Base-by-base conservation (phyloP, 1,139 yeast genomes). In the Sugiyamaella neomexicana region DNA sequence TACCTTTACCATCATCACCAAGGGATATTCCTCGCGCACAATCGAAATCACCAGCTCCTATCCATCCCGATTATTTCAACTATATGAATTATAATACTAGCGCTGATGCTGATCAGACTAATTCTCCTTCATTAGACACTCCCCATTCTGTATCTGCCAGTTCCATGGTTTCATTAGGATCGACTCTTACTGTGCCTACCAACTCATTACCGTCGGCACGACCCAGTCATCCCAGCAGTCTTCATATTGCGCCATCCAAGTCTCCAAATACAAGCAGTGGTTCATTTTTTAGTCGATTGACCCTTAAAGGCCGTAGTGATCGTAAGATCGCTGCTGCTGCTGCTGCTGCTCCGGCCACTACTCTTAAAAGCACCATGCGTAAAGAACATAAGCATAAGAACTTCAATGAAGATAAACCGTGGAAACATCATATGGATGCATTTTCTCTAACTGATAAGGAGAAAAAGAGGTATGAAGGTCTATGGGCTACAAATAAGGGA, bases 371-470 rank as follows among this genome's bases (percentile, higher is more conserved):
- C 0, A 86, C 96, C 1, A 80, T 89, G 84, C 75, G 96, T 52
- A 82, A 82, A 60, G 77, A 78, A 47, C 78, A 76, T 61, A 75
- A 73, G 59, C 78, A 76, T 62, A 71, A 75, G 43, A 68, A 72
- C 20, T 91, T 93, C 68, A 86, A 93, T 67, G 96, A 88, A 63
- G 89, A 88, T 60, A 90, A 91, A 68, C 98, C 98, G 0, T 93
- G 99, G 98, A 93, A 91, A 65, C 85, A 89, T 65, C 97, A 89
- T 67, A 76, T 75, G 41, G 87, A 83, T 58, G 76, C 83, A 9
- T 76, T 75, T 46, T 76, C 73, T 52, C 77, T 90, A 10, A 79
- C 86, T 0, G 90, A 85, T 29, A 79, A 76, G 37, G 98, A 93
- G 68, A 76, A 89, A 56, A 90, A 89, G 65, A 72, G 98, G 49